Conservation (phyloP, 2,329 filamentous ascomycete genomes). For the Colletotrichum aenigma region DNA sequence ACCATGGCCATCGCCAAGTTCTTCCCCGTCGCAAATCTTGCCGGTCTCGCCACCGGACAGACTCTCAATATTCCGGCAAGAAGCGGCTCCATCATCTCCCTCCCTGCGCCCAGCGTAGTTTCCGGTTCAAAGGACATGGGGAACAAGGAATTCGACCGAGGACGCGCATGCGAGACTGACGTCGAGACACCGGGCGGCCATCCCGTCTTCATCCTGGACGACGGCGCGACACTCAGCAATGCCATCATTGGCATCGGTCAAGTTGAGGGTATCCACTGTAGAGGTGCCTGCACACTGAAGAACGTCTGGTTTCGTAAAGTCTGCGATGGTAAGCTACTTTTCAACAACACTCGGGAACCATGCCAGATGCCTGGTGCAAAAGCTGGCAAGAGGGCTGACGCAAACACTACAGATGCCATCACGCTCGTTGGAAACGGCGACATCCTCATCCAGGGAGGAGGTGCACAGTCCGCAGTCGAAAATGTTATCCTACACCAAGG, state of each 20-base stretch:
- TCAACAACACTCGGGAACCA: neutral
- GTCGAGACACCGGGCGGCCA: constrained; percentile 30
- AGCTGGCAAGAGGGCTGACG: neutral
- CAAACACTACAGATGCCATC: neutral
- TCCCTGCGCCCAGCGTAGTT: constrained; percentile 16
- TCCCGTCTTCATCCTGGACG: constrained; percentile 53
- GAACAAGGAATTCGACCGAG: constrained; percentile 21
- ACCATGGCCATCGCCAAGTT: neutral
- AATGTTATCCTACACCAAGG: constrained; percentile 36
- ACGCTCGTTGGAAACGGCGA: neutral
- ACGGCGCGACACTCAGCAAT: constrained; percentile 54
- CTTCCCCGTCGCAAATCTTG: neutral
- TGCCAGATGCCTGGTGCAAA: neutral
- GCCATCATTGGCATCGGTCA: constrained; percentile 56
- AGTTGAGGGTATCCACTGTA: constrained; percentile 54
- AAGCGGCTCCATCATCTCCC: constrained; percentile 18
- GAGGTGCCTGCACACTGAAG: constrained; percentile 44
- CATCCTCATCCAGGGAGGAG: constrained; percentile 30
- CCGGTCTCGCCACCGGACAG: constrained; percentile 4
- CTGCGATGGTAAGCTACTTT: constrained; percentile 31
- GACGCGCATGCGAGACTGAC: constrained; percentile 13
- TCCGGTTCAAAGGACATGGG: constrained; percentile 15
- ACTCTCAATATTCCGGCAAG: constrained; percentile 21
- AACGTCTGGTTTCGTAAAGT: constrained; percentile 42
- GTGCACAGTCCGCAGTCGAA: constrained; percentile 32